Evolutionary conservation across 2,329 filamentous ascomycete species (phyloP).

Genomic region (Bipolaris zeicola): DNA sequence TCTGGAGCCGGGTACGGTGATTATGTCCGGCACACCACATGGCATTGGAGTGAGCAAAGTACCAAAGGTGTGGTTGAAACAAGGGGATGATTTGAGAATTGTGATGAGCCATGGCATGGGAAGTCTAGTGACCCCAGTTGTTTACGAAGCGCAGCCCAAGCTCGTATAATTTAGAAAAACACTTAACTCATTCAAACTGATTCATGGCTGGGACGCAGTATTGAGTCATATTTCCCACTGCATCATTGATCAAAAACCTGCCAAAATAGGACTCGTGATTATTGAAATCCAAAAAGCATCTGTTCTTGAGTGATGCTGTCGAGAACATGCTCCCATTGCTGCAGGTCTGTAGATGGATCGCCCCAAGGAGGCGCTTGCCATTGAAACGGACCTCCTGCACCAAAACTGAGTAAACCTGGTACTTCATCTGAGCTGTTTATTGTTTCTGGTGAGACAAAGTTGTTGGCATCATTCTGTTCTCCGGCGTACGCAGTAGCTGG

Average conservation of each 20-base stretch:
- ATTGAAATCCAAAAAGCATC: conserved; percentile 5
- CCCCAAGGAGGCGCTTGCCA: conserved; percentile 24
- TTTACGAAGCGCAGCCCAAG: conserved; percentile 17
- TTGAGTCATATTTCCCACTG: neutral
- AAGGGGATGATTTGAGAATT: conserved; percentile 50
- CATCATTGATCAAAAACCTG: too few relatives aligned
- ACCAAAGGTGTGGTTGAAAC: conserved; percentile 48
- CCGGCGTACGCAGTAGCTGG: neutral
- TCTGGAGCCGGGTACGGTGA: conserved; percentile 51
- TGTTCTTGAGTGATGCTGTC: conserved; percentile 25
- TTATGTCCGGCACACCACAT: conserved; percentile 55
- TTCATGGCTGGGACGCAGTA: neutral
- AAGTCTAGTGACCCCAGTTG: conserved; percentile 23
- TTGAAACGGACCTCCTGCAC: conserved; percentile 15
- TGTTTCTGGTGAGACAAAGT: conserved; percentile 11
- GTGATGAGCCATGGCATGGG: conserved; percentile 38
- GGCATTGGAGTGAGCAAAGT: conserved; percentile 52
- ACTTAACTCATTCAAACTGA: neutral
- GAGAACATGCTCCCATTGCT: conserved; percentile 25
- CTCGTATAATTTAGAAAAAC: neutral
- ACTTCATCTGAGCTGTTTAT: conserved; percentile 7
- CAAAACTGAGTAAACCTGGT: conserved; percentile 10
- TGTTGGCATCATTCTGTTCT: neutral
- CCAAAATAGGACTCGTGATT: neutral
- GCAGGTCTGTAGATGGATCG: conserved; percentile 23